Evolutionary conservation across 345 rosid genomes (phyloP), one percentile per base, ranked within the genome.

Genomic region (Nasturtium officinale): DNA sequence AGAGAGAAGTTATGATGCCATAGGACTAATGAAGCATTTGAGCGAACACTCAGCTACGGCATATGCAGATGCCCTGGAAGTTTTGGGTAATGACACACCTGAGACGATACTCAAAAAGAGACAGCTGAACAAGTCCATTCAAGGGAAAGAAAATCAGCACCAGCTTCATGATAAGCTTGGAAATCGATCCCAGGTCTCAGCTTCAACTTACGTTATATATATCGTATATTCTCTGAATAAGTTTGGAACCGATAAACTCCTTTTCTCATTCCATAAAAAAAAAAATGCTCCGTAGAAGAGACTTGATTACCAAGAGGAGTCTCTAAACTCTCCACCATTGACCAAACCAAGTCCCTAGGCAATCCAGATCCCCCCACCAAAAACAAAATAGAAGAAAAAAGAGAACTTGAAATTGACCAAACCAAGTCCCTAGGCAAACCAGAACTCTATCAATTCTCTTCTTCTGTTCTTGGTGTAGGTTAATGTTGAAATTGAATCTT

Each of bases 41-140:
- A 86, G 90, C 15, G 99, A 87, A 83, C 96, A 87, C 62, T 83
- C 87, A 23, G 98, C 99, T 32, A 55, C 94, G 45, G 86, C 96
- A 6, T 96, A 80, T 85, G 97, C 98, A 23, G 95, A 90, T 81
- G 99, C 98, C 50, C 65, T 90, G 82, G 97, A 95, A 70, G 94
- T 90, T 70, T 58, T 92, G 69, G 98, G 99, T 61, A 79, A 80
- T 71, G 96, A 89, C 75, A 83, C 92, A 50, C 88, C 91, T 3
- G 87, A 86, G 75, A 67, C 89, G 23, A 33, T 84, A 56, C 65
- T 83, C 45, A 84, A 85, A 66, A 79, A 75, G 77, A 82, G 78
- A 60, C 83, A 61, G 65, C 69, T 66, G 45, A 65, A 60, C 61
- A 77, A 66, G 61, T 74, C 74, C 20, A 73, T 76, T 69, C 18